Base-by-base conservation (phyloP, 441 rosid genomes). In the Aleurites moluccanus region DNA sequence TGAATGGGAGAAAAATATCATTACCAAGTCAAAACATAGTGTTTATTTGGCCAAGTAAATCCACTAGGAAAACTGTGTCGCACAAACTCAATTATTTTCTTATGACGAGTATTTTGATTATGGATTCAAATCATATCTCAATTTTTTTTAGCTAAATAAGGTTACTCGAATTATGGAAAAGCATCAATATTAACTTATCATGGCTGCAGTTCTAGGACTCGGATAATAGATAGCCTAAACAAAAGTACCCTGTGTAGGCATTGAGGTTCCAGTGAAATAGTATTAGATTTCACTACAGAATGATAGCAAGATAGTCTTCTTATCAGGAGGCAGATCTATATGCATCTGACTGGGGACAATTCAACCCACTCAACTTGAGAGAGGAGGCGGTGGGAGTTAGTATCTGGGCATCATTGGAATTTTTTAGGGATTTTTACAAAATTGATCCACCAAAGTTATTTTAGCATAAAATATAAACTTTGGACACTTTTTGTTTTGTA, bases 101-200 rank as follows among this genome's bases (percentile, higher is more conserved):
- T 27, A 3, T 27, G 6, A 27, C 35, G 11, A 59, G 18, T 25
- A 25, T 25, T 25, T 20, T 25, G 30, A 27, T 25, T 25, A 59
- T 59, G 33, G 14, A 44, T 42, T 40, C 53, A 44, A 42, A 65
- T 40, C 18, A 23, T 21, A 11, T 23, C 53, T 42, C 52, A 65
- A 42, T 2, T 21, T 65, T 40, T 40, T 11, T 35, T 38, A 64
- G 45, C 49, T 21, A 55, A n/a, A 55, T 25, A 14, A 59, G 20
- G 33, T 65, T 65, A 65, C 50, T 42, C 69, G 28, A 65, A 65
- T 67, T 45, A 33, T 10, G 5, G 13, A 67, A 49, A 49, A 15
- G 3, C 44, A 49, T 27, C 56, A 68, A 18, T 9, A 28, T 18
- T 30, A 61, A 61, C n/a, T 68, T 4, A n/a, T 49, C 25, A 50